phyloP scores from a whole-genome alignment of 2,329 filamentous ascomycete species.

The Nemania sp. region DNA sequence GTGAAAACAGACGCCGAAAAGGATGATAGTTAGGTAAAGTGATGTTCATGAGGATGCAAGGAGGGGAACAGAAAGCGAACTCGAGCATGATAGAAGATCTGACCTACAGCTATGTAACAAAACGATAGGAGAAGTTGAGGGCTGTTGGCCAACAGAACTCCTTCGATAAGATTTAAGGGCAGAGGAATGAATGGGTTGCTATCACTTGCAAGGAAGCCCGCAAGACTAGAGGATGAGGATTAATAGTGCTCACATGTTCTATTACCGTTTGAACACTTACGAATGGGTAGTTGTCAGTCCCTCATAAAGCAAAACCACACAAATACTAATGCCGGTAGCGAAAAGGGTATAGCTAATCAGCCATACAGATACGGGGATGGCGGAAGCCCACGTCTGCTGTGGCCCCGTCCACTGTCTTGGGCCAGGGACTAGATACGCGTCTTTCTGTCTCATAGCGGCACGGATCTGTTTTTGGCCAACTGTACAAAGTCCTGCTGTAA shows the following conservation, averaged over 20 bases:
- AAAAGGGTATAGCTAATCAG: conserved; percentile 15
- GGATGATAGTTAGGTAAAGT: neutral
- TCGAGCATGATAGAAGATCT: neutral
- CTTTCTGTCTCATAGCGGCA: neutral
- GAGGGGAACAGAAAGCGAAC: neutral
- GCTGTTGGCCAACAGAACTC: conserved; percentile 12
- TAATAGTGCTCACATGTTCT: neutral
- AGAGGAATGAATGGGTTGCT: conserved; percentile 3
- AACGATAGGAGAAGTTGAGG: conserved; percentile 22
- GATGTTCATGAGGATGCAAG: no score
- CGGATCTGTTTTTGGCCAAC: conserved; percentile 11
- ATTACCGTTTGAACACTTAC: neutral
- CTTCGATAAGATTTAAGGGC: conserved; percentile 6
- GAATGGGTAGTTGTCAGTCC: neutral
- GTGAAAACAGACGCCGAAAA: neutral
- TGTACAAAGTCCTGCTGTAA: conserved; percentile 35
- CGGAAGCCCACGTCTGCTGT: neutral
- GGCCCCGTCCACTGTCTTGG: neutral
- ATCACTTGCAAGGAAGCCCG: neutral
- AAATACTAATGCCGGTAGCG: conserved; percentile 3
- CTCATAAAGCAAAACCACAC: neutral
- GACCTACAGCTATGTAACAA: conserved; percentile 17
- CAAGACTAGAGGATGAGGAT: neutral
- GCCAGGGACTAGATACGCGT: neutral
- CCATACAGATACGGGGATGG: conserved; percentile 10